Evolutionary conservation across 1,284 basidiomycete species (phyloP), one percentile per base, ranked within the genome.

Genomic region (Sporisorium exsertum): DNA sequence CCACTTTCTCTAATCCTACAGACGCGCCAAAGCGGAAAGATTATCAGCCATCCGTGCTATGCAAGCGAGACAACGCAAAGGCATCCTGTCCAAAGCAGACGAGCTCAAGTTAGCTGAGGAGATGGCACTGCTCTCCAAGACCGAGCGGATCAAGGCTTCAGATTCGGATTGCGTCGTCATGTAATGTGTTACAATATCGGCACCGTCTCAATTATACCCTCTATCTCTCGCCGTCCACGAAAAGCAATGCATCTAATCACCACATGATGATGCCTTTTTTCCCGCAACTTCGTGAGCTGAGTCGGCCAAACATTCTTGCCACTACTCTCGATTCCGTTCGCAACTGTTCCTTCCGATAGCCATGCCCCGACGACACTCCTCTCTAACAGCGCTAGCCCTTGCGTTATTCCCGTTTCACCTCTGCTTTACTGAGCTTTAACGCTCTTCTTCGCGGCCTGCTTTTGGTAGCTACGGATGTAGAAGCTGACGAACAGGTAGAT

Each of bases 401-500:
- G n/a, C n/a, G n/a, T n/a, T n/a, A n/a, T n/a, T n/a, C n/a, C n/a
- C n/a, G n/a, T n/a, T n/a, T n/a, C n/a, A n/a, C n/a, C n/a, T n/a
- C n/a, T n/a, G n/a, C n/a, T n/a, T 57, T 58, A 78, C 58, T 71
- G 68, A 22, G 64, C 26, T 65, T 78, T 78, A 3, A 22, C 55
- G 5, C 49, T 63, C 57, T 77, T 78, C 5, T 35, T 35, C 18
- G 60, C 51, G 1, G 74, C 62, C 61, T 68, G 72, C 40, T 72
- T 77, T 58, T 72, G 24, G 74, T 82, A 82, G 57, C 64, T 69
- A 6, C 71, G 40, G 26, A 77, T 54, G 63, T 81, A 82, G 66
- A 82, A 82, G 62, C 71, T 66, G 29, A 80, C 74, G 46, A 82
- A 82, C 18, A 82, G 64, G 55, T 72, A 72, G 63, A 81, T 82